A percentile compares a stretch with the other conserved stretches of the same genome.
phyloP scores from a whole-genome alignment of 768 basidiomycete genomes.

The Termitomyces sp. region DNA sequence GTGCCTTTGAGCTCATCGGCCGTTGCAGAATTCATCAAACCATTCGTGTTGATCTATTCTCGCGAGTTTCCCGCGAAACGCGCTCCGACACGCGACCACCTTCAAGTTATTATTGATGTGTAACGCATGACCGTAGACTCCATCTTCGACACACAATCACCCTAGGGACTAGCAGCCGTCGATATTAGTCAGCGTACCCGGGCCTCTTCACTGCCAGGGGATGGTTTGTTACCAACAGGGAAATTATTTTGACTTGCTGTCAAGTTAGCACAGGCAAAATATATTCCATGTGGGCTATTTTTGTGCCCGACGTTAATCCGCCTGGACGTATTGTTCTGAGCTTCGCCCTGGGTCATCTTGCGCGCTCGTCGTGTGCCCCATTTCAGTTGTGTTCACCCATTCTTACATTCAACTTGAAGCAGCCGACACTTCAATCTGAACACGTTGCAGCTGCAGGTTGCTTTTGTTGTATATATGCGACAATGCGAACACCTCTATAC shows the following conservation, averaged over 20 bases:
- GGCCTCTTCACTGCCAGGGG: background rate
- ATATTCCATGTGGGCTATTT: background rate
- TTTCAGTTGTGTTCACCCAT: too few relatives aligned
- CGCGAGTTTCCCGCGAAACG: too few relatives aligned
- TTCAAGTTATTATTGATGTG: too few relatives aligned
- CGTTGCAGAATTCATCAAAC: too few relatives aligned
- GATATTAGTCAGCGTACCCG: background rate
- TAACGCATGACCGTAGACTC: too few relatives aligned
- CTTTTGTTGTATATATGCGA: background rate
- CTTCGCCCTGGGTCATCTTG: background rate
- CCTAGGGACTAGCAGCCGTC: background rate
- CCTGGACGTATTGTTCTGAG: background rate
- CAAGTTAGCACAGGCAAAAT: background rate
- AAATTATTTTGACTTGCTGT: too few relatives aligned
- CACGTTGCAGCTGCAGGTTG: background rate
- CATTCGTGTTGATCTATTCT: too few relatives aligned
- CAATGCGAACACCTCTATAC: too few relatives aligned
- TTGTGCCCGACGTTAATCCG: background rate
- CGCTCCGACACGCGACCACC: too few relatives aligned
- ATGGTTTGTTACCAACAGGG: background rate
- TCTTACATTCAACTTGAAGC: background rate
- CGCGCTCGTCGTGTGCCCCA: too few relatives aligned
- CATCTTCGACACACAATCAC: too few relatives aligned
- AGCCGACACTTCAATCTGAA: background rate
- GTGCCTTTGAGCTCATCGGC: too few relatives aligned